Conservation (phyloP, 768 basidiomycete species). For the Phaffia australis region DNA sequence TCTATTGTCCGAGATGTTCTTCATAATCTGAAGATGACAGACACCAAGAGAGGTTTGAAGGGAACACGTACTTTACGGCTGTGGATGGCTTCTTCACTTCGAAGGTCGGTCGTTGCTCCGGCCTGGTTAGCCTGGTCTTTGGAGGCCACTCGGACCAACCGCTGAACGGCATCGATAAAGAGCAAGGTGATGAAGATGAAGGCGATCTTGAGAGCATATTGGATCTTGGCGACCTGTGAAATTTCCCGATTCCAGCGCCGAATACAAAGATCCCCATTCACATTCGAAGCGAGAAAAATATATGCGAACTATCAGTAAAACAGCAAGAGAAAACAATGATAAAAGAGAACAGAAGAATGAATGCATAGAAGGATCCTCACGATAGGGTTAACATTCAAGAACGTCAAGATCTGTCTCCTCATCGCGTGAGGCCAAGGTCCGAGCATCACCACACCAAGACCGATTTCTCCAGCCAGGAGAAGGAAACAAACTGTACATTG, state of each 20-base stretch:
- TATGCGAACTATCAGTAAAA: neutral
- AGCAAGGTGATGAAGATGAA: conserved; percentile 62
- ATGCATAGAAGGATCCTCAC: conserved; percentile 8
- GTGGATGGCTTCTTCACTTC: conserved; percentile 18
- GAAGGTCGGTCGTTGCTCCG: conserved; percentile 11
- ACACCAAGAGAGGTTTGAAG: neutral
- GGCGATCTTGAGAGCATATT: conserved; percentile 32
- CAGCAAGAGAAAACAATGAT: neutral
- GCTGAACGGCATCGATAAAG: conserved; percentile 82
- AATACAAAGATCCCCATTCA: neutral
- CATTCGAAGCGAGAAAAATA: neutral
- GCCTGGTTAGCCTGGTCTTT: conserved; percentile 9
- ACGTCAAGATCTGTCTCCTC: conserved; percentile 12
- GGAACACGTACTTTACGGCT: conserved; percentile 11
- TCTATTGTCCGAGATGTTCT: too few relatives aligned
- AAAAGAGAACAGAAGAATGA: neutral
- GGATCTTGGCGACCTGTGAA: conserved; percentile 27
- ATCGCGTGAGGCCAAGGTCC: conserved; percentile 22
- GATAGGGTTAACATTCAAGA: conserved; percentile 24
- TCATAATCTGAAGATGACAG: neutral
- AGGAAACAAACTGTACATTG: conserved; percentile 20
- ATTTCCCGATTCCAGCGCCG: neutral
- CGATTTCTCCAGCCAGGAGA: conserved; percentile 20
- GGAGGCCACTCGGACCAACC: conserved; percentile 58
- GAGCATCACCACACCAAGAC: conserved; percentile 19